Base-by-base conservation (phyloP, 2,329 filamentous ascomycete species). In the Microcyclospora tardicrescens region DNA sequence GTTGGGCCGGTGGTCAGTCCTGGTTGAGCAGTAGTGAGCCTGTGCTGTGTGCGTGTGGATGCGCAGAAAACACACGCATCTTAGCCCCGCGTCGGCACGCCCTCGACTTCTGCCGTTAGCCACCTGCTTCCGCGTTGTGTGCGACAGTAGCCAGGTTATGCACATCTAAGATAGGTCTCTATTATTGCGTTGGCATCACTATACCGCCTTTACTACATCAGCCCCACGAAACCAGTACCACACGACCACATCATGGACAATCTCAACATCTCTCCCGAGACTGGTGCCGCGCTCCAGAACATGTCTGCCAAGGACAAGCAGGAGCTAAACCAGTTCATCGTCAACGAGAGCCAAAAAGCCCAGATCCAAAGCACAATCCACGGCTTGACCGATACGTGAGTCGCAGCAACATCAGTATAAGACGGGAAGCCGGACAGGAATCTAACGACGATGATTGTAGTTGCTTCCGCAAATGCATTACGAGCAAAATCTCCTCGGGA, bases 381-480 rank as follows among this genome's bases (percentile, higher is more conserved):
- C 38, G 77, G 29, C 36, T 32, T 48, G 35, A 49, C 47, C n/a
- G 44, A 49, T 35, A 43, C 37, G 45, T 47, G 38, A 28, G 41
- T 36, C 10, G 16, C 9, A 36, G 13, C 43, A 77, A 70, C n/a
- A 73, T 81, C 43, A 78, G 81, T 61, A 64, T 65, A 49, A 65
- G 81, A 28, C 77, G 19, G 19, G 8, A 8, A 8, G 4, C 4
- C 8, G 5, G 8, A 24, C 8, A 24, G 19, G 4, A 24, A 5
- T 24, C 19, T 24, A 24, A 24, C 8, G 8, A 24, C 8, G 19
- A 24, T 24, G 19, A 8, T 33, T 81, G 91, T 54, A 75, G 82
- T 43, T 98, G 91, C 74, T 98, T 87, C 79, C 85, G 79, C 59
- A 96, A 95, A 68, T 98, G 91, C 69, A 71, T 95, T 44, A 81